Conservation (phyloP, 2,329 filamentous ascomycete species). For the Clarireedia monteithiana region DNA sequence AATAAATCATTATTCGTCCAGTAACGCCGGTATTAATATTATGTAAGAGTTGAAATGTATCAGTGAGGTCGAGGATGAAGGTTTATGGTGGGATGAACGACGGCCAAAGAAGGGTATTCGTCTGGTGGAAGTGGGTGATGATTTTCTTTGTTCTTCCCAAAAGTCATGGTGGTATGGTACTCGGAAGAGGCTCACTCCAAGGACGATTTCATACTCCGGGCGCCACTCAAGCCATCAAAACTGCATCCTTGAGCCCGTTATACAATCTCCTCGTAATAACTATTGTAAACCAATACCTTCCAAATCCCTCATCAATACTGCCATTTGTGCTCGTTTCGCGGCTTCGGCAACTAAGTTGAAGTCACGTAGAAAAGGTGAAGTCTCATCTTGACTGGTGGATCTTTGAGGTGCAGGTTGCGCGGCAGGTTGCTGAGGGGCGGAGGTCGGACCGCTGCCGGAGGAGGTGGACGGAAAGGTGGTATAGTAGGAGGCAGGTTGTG, state of each 20-base stretch:
- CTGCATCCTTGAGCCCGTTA: neutral
- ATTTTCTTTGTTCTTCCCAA: too few relatives aligned
- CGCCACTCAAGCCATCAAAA: too few relatives aligned
- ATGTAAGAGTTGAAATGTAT: too few relatives aligned
- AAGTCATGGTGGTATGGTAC: too few relatives aligned
- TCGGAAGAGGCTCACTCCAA: too few relatives aligned
- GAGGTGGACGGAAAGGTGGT: slow-evolving; percentile 13
- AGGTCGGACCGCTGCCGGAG: slow-evolving; percentile 6
- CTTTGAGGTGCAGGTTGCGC: slow-evolving; percentile 12
- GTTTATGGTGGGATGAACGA: too few relatives aligned
- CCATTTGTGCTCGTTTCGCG: slow-evolving; percentile 86
- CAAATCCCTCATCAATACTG: slow-evolving; percentile 79
- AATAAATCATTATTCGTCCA: too few relatives aligned
- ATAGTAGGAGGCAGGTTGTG: slow-evolving; percentile 27
- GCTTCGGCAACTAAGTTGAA: slow-evolving; percentile 86
- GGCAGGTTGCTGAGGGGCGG: slow-evolving; percentile 13
- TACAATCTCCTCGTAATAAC: neutral
- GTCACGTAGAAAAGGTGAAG: slow-evolving; percentile 63
- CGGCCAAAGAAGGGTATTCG: too few relatives aligned
- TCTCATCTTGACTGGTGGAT: slow-evolving; percentile 38
- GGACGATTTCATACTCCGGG: too few relatives aligned
- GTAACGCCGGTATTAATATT: too few relatives aligned
- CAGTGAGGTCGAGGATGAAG: too few relatives aligned
- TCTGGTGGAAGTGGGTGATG: too few relatives aligned
- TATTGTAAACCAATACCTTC: slow-evolving; percentile 39